Evolutionary conservation across 192 early-diverging fungal species (phyloP).

Genomic region (Umbelopsis vinacea): DNA sequence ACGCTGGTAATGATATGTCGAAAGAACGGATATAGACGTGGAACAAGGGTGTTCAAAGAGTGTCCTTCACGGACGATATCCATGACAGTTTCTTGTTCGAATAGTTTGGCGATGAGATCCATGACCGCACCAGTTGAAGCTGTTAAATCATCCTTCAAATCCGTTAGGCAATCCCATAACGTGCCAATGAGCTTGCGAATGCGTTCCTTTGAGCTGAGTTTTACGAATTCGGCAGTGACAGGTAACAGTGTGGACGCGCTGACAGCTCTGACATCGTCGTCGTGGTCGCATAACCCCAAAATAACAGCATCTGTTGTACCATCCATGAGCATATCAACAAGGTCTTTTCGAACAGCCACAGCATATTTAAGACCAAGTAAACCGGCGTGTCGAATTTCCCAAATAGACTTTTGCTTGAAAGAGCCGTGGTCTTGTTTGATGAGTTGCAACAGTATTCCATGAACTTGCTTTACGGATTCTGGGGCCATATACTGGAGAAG

Average conservation of each 20-base stretch:
- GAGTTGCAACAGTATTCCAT: constrained; percentile 70
- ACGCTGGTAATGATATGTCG: constrained; percentile 89
- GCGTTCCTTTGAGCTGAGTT: constrained; percentile 60
- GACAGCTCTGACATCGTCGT: constrained; percentile 96
- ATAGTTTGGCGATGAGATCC: constrained; percentile 88
- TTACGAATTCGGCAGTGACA: constrained; percentile 77
- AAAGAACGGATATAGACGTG: constrained; percentile 92
- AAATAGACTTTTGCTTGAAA: constrained; percentile 58
- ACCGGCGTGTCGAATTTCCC: constrained; percentile 94
- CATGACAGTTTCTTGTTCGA: constrained; percentile 61
- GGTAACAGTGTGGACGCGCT: constrained; percentile 90
- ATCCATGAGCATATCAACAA: constrained; percentile 75
- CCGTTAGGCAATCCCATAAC: constrained; percentile 89
- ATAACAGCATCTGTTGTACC: constrained; percentile 83
- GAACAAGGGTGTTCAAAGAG: constrained; percentile 73
- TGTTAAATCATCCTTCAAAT: constrained; percentile 90
- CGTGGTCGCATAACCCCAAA: constrained; percentile 79
- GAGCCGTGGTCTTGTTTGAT: constrained; percentile 59
- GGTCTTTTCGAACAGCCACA: constrained; percentile 87
- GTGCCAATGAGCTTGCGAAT: constrained; percentile 77
- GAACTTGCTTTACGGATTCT: constrained; percentile 61
- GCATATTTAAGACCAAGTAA: constrained; percentile 93
- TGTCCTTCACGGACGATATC: constrained; percentile 53
- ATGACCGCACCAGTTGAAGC: constrained; percentile 90
- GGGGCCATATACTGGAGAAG: constrained; percentile 66